These are phyloP conservation scores for Vitis rupestris DNA, from an alignment of 164 flowering plant species.

Conservation along the genomic window DNA sequence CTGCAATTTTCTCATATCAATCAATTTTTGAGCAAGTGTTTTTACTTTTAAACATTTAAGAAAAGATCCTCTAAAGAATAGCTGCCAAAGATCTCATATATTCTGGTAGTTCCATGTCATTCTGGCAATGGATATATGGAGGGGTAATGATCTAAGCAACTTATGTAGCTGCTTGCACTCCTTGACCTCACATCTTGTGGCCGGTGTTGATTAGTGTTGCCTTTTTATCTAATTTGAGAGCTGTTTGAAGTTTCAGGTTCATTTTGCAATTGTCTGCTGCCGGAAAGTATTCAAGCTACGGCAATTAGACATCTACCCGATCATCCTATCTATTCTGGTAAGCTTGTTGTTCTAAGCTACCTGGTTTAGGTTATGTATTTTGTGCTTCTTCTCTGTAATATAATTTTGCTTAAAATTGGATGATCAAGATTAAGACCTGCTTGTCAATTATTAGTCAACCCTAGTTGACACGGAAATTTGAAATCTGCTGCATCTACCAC, in stretches of 20 bases:
- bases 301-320: conserved; percentile 77
- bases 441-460: no score
- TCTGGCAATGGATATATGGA: not conserved
- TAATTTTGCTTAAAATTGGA: no score
- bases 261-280: conserved; percentile 84
- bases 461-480: no score
- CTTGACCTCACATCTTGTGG: not conserved
- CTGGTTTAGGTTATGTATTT: not conserved
- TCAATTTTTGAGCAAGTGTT: not conserved
- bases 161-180: not conserved
- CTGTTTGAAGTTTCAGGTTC: conserved; percentile 69
- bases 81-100: not conserved
- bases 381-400: not conserved
- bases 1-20: not conserved
- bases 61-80: not conserved
- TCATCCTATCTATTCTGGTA: conserved; percentile 58
- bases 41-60: not conserved
- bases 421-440: no score
- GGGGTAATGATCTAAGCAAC: not conserved
- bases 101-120: not conserved
- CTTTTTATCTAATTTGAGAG: conserved; percentile 3
- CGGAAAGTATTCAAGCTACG: conserved; percentile 70
- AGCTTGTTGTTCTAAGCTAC: conserved; percentile 10
- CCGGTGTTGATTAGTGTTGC: not conserved
- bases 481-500: no score